Evolutionary conservation across 2,329 filamentous ascomycete genomes (phyloP).

Genomic region (Fusarium sp.): DNA sequence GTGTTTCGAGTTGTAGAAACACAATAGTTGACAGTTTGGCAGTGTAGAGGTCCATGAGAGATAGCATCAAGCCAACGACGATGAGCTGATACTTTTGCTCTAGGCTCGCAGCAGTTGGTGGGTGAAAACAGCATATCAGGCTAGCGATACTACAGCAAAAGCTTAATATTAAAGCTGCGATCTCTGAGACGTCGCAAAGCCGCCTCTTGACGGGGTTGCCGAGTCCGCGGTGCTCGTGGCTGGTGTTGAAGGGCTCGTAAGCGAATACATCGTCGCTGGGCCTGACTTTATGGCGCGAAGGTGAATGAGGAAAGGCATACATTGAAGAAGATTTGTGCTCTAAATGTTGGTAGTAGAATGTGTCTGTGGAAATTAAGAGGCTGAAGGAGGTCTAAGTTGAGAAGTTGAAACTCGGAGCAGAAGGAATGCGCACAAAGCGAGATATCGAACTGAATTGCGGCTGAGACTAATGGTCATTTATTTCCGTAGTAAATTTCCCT

Average conservation of each 20-base stretch:
- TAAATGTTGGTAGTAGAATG: too few relatives aligned
- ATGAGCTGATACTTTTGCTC: neutral
- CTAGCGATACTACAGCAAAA: neutral
- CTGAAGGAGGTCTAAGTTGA: rapidly evolving
- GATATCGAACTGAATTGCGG: too few relatives aligned
- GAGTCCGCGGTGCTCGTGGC: neutral
- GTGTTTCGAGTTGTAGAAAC: neutral
- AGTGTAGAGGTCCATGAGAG: neutral
- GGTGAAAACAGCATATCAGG: neutral
- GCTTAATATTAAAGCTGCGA: neutral
- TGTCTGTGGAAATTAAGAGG: rapidly evolving
- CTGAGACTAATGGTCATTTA: rapidly evolving
- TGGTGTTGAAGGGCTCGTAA: neutral
- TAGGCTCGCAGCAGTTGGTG: neutral
- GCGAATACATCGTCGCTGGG: neutral
- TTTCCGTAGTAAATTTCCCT: too few relatives aligned
- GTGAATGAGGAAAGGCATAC: rapidly evolving
- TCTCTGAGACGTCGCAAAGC: neutral
- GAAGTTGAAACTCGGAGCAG: neutral
- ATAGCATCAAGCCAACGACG: neutral
- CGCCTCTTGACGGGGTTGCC: neutral
- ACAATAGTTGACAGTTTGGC: neutral
- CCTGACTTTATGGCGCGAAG: neutral
- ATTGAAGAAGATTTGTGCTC: rapidly evolving
- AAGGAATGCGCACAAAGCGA: rapidly evolving